phyloP scores from a whole-genome alignment of 805 yeast species.

The Ogataea allantospora region DNA sequence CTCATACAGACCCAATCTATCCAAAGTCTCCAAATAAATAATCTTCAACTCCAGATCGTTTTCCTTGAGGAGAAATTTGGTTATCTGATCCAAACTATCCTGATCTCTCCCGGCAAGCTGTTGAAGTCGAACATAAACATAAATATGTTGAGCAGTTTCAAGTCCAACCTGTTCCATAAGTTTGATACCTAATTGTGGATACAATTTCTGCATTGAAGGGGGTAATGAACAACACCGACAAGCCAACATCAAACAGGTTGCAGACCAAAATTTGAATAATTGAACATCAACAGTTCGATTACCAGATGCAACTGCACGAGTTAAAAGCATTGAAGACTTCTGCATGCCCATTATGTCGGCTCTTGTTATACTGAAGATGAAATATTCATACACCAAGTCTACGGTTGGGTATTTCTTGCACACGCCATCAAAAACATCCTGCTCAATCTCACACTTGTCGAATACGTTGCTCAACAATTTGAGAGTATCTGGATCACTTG shows the following conservation, averaged over 20 bases:
- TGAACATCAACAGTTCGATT: conserved; percentile 30
- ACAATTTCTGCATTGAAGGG: conserved; percentile 48
- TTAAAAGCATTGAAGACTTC: conserved; percentile 48
- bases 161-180: conserved; percentile 55
- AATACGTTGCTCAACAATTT: conserved; percentile 47
- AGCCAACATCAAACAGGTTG: conserved; percentile 50
- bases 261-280: conserved; percentile 49
- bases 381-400: conserved; percentile 54
- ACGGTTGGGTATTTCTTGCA: conserved; percentile 55
- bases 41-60: conserved; percentile 65
- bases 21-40: conserved; percentile 48
- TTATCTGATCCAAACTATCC: conserved; percentile 34
- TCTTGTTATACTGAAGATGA: conserved; percentile 46
- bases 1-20: conserved; percentile 41
- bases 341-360: conserved; percentile 53
- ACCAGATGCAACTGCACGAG: conserved; percentile 28
- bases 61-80: conserved; percentile 35
- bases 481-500: conserved; percentile 56
- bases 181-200: conserved; percentile 60
- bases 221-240: conserved; percentile 33
- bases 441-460: conserved; percentile 36
- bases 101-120: conserved; percentile 34
- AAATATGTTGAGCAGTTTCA: conserved; percentile 62
- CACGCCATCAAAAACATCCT: conserved; percentile 56
- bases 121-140: conserved; percentile 53